phyloP scores from a whole-genome alignment of 768 basidiomycete species.

The Piloderma croceum region DNA sequence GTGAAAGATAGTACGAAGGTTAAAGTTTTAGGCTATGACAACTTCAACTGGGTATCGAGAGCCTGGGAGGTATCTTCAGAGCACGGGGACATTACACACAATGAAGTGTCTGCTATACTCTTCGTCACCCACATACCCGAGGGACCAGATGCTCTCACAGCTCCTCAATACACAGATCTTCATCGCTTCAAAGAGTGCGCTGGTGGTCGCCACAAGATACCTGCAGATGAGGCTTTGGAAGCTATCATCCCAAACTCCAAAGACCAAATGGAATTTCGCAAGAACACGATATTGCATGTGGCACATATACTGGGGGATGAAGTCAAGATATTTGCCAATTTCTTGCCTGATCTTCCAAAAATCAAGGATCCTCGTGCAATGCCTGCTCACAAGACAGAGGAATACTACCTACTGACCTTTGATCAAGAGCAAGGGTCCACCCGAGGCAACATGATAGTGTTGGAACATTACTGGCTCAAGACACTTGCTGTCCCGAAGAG shows the following conservation, averaged over 20 bases:
- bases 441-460: slow-evolving; percentile 13
- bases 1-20: slow-evolving; percentile 16
- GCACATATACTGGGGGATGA: too few relatives aligned
- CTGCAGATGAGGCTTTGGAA: background rate
- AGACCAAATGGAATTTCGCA: too few relatives aligned
- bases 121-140: slow-evolving; percentile 5
- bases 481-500: slow-evolving; percentile 12
- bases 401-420: slow-evolving; percentile 15
- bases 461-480: slow-evolving; percentile 14
- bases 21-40: slow-evolving; percentile 19
- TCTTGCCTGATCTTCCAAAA: background rate
- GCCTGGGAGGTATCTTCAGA: slow-evolving; percentile 12
- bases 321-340: background rate
- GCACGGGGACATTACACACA: slow-evolving; percentile 11
- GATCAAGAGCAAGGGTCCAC: slow-evolving; percentile 17
- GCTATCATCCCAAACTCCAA: too few relatives aligned
- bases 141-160: too few relatives aligned
- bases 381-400: slow-evolving; percentile 6
- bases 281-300: too few relatives aligned
- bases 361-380: too few relatives aligned
- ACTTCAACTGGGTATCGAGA: slow-evolving; percentile 19
- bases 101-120: slow-evolving; percentile 19
- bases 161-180: too few relatives aligned
- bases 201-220: background rate
- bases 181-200: too few relatives aligned